These are phyloP conservation scores for Thozetella sp. DNA, from an alignment of 495 filamentous ascomycete genomes.

Conservation along the genomic window DNA sequence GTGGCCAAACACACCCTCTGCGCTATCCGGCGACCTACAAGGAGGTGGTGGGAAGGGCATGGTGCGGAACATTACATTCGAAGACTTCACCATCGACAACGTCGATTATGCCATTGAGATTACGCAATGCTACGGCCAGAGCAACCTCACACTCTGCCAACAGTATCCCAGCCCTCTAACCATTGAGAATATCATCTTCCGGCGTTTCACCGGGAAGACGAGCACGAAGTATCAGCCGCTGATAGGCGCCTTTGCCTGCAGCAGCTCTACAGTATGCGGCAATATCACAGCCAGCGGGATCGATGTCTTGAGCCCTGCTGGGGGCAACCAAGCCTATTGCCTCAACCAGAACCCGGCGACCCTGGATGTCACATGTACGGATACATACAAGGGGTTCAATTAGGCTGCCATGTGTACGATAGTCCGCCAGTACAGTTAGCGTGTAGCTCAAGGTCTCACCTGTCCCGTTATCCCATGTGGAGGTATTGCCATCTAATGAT, in stretches of 20 bases:
- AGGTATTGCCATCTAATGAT: no score
- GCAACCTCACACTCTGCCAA: constrained; percentile 60
- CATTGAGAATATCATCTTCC: constrained; percentile 18
- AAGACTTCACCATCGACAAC: constrained; percentile 55
- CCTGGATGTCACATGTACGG: constrained; percentile 46
- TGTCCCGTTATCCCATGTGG: no score
- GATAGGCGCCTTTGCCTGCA: constrained; percentile 45
- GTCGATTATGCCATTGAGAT: constrained; percentile 63
- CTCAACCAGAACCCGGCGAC: constrained; percentile 48
- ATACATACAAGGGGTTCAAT: constrained; percentile 25
- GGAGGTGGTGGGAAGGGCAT: constrained; percentile 34
- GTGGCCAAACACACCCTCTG: constrained; percentile 24
- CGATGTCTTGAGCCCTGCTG: constrained; percentile 51
- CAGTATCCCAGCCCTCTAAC: constrained; percentile 41
- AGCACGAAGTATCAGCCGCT: constrained; percentile 16
- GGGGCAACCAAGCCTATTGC: constrained; percentile 51
- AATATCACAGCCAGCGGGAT: constrained; percentile 54
- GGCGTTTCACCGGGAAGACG: constrained; percentile 18
- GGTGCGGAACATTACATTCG: constrained; percentile 59
- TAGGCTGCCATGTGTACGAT: no score
- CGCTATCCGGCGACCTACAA: constrained; percentile 23
- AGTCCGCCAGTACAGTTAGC: no score
- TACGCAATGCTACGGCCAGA: constrained; percentile 67
- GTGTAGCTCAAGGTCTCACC: no score
- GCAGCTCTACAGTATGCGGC: constrained; percentile 52